These are phyloP conservation scores for Alternaria consortialis DNA, from an alignment of 2,329 filamentous ascomycete species.

Conservation along the genomic window DNA sequence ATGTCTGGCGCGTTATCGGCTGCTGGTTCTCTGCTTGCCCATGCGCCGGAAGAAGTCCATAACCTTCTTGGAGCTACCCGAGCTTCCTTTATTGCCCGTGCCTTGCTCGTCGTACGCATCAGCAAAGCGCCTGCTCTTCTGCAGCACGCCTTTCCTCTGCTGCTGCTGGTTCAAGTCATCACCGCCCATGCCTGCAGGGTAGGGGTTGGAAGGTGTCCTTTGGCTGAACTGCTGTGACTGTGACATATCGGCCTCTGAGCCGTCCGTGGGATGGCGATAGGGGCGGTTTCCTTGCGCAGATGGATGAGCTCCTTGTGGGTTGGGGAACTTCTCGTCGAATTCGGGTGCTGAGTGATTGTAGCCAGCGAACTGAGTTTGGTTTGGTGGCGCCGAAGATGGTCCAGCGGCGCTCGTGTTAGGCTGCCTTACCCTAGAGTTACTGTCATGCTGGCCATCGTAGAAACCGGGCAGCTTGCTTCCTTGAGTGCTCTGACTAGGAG, in stretches of 20 bases:
- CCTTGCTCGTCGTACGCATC: conserved; percentile 79
- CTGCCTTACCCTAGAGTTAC: conserved; percentile 35
- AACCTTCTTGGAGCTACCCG: conserved; percentile 85
- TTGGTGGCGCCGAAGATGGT: conserved; percentile 48
- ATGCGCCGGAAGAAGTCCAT: conserved; percentile 98
- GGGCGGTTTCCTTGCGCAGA: conserved; percentile 31
- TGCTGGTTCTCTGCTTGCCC: conserved; percentile 70
- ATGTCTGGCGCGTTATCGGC: conserved; percentile 12
- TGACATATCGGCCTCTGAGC: conserved; percentile 48
- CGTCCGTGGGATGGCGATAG: conserved; percentile 42
- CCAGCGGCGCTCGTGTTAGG: conserved; percentile 26
- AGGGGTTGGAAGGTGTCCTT: conserved; percentile 34
- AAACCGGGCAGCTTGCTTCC: conserved; percentile 55
- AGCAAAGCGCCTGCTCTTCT: conserved; percentile 86
- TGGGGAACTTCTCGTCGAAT: conserved; percentile 50
- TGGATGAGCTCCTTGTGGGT: conserved; percentile 45
- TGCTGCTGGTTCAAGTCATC: conserved; percentile 30
- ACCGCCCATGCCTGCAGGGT: conserved; percentile 53
- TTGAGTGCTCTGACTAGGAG: conserved; percentile 57
- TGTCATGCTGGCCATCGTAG: conserved; percentile 53
- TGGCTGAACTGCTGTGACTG: conserved; percentile 31
- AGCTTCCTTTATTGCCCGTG: conserved; percentile 41
- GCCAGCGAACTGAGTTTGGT: conserved; percentile 50
- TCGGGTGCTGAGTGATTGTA: conserved; percentile 31
- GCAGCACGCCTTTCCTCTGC: conserved; percentile 65